These are phyloP conservation scores for Populus hybrid DNA, from an alignment of 441 rosid species.

Conservation along the genomic window DNA sequence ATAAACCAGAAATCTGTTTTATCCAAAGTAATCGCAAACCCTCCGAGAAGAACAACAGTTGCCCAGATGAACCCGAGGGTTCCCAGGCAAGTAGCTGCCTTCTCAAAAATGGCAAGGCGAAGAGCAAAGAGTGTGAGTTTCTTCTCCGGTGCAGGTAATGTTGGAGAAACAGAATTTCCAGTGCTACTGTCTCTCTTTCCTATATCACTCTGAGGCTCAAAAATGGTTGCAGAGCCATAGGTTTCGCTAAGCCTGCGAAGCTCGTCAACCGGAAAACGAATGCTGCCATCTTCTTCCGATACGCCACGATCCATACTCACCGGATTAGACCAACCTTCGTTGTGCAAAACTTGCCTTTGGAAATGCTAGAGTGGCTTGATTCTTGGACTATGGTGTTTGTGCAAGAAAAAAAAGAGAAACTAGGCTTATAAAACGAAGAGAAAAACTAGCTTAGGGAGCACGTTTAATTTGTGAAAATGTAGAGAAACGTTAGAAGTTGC, in stretches of 20 bases:
- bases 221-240: constrained; percentile 51
- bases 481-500: constrained; percentile 31
- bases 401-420: not conserved
- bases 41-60: constrained; percentile 91
- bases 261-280: constrained; percentile 47
- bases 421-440: constrained; percentile 17
- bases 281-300: constrained; percentile 42
- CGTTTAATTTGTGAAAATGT: constrained; percentile 43
- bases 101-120: constrained; percentile 78
- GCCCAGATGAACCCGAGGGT: constrained; percentile 96
- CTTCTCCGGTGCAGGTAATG: constrained; percentile 65
- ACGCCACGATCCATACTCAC: constrained; percentile 35
- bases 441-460: constrained; percentile 40
- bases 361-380: not conserved
- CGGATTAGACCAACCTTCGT: not conserved
- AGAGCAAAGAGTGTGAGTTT: constrained; percentile 87
- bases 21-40: constrained; percentile 84
- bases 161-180: constrained; percentile 30
- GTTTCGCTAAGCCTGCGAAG: constrained; percentile 46
- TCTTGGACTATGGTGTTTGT: not conserved
- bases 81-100: constrained; percentile 82
- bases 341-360: constrained; percentile 1
- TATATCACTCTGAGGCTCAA: constrained; percentile 44
- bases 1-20: constrained; percentile 84
- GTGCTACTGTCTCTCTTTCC: constrained; percentile 53